Conservation (phyloP, 306 rosid genomes). For the Prunus campanulata region DNA sequence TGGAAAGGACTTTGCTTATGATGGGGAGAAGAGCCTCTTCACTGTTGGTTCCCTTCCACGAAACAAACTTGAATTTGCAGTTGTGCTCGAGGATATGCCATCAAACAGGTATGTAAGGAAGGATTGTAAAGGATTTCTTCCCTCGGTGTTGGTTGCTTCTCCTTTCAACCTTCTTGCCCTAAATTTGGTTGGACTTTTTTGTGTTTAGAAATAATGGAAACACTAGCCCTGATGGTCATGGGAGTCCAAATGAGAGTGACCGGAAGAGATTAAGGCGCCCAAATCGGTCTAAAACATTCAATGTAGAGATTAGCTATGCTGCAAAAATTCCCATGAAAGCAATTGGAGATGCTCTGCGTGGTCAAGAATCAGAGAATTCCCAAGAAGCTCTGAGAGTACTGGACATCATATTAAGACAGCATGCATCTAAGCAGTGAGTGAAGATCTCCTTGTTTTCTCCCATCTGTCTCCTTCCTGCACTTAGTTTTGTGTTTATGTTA, state of each 20-base stretch:
- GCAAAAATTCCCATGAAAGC: slow-evolving; percentile 78
- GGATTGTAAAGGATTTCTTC: background rate
- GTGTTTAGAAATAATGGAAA: slow-evolving; percentile 63
- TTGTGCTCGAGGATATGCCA: slow-evolving; percentile 68
- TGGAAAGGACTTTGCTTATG: slow-evolving; percentile 86
- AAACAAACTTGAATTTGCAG: slow-evolving; percentile 77
- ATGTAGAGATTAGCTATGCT: slow-evolving; percentile 83
- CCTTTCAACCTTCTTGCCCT: background rate
- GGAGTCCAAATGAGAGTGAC: slow-evolving; percentile 63
- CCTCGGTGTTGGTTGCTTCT: background rate
- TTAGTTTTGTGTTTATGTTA: background rate
- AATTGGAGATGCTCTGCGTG: slow-evolving; percentile 70
- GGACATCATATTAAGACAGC: slow-evolving; percentile 81
- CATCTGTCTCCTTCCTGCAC: background rate
- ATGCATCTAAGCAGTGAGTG: slow-evolving; percentile 89
- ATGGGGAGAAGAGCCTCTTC: slow-evolving; percentile 85
- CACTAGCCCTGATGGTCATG: slow-evolving; percentile 47
- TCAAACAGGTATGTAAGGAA: slow-evolving; percentile 51
- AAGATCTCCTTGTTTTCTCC: background rate
- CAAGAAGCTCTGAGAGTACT: slow-evolving; percentile 88
- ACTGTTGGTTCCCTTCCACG: slow-evolving; percentile 82
- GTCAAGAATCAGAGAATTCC: slow-evolving; percentile 77
- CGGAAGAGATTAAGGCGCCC: slow-evolving; percentile 71
- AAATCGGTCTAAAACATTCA: slow-evolving; percentile 54
- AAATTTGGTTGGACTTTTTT: background rate